phyloP scores from a whole-genome alignment of 2,329 filamentous ascomycete genomes.

The Plectosphaerella plurivora region DNA sequence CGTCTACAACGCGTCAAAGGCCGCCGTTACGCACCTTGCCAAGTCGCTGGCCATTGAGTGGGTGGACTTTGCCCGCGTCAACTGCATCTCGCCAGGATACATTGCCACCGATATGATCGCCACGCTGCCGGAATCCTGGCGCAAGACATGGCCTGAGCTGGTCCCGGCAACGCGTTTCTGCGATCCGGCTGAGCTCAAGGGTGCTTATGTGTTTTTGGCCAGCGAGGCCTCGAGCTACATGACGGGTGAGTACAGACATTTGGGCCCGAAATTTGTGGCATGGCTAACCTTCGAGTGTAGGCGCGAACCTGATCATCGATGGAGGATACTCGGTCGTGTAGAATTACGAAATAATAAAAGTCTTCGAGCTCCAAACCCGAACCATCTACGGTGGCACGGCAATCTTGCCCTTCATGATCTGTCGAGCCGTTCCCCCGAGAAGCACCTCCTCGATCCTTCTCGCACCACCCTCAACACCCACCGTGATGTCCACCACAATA shows the following conservation, averaged over 20 bases:
- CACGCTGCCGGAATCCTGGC: neutral
- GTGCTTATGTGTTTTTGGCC: conserved; percentile 50
- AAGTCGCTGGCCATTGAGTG: conserved; percentile 70
- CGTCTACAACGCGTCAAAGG: conserved; percentile 74
- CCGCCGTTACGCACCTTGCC: conserved; percentile 66
- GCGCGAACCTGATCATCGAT: neutral
- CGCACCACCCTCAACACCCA: neutral
- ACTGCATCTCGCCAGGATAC: conserved; percentile 10
- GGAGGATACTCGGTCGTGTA: neutral
- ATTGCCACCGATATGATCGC: conserved; percentile 8
- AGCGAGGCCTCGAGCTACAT: conserved; percentile 35
- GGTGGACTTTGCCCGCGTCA: conserved; percentile 52
- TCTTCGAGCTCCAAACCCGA: too few species aligned
- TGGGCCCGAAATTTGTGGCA: neutral
- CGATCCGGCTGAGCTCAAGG: conserved; percentile 32
- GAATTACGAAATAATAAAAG: neutral
- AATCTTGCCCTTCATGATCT: conserved; percentile 10
- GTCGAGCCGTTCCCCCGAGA: conserved; percentile 6
- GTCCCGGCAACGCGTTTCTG: conserved; percentile 8
- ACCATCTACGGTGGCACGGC: neutral
- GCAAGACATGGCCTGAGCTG: conserved; percentile 9
- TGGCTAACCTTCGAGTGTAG: neutral
- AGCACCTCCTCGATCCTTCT: conserved; percentile 5
- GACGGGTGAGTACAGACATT: conserved; percentile 25
- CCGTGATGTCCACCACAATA: conserved; percentile 5